phyloP scores from a whole-genome alignment of 352 stramenopile species.

The Pythium phragmiticola region DNA sequence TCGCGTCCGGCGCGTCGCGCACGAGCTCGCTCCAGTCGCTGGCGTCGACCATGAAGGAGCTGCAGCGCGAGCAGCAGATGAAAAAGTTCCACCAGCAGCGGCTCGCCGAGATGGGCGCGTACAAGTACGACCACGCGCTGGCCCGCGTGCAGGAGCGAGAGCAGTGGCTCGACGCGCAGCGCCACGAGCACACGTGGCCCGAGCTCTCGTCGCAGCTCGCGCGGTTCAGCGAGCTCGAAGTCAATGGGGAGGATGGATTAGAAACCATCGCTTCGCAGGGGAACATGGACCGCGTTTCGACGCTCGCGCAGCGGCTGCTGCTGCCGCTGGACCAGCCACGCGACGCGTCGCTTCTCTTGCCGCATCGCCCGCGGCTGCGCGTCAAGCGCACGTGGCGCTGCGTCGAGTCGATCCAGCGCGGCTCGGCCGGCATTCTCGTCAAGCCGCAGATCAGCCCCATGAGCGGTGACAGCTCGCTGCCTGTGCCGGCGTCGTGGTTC shows the following conservation, averaged over 20 bases:
- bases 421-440: slow-evolving; percentile 80
- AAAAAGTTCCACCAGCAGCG: slow-evolving; percentile 71
- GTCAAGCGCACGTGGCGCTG: slow-evolving; percentile 86
- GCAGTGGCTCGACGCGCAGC: slow-evolving; percentile 58
- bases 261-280: slow-evolving; percentile 28
- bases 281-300: slow-evolving; percentile 56
- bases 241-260: slow-evolving; percentile 19
- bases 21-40: slow-evolving; percentile 47
- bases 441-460: slow-evolving; percentile 91
- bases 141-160: slow-evolving; percentile 52
- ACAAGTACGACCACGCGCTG: slow-evolving; percentile 66
- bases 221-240: slow-evolving; percentile 22
- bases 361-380: slow-evolving; percentile 65
- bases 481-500: slow-evolving; percentile 76
- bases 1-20: slow-evolving; percentile 2
- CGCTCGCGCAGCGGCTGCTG: slow-evolving; percentile 53
- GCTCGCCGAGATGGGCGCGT: slow-evolving; percentile 70
- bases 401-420: slow-evolving; percentile 76
- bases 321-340: slow-evolving; percentile 70
- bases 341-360: slow-evolving; percentile 43
- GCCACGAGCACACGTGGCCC: slow-evolving; percentile 57
- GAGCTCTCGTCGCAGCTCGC: slow-evolving; percentile 51
- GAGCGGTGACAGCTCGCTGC: slow-evolving; percentile 85
- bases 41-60: slow-evolving; percentile 68
- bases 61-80: slow-evolving; percentile 84